A percentile compares a stretch with the other conserved stretches of the same genome.
phyloP scores from a whole-genome alignment of 2,329 filamentous ascomycete species.

The Pseudocercospora fuligena region DNA sequence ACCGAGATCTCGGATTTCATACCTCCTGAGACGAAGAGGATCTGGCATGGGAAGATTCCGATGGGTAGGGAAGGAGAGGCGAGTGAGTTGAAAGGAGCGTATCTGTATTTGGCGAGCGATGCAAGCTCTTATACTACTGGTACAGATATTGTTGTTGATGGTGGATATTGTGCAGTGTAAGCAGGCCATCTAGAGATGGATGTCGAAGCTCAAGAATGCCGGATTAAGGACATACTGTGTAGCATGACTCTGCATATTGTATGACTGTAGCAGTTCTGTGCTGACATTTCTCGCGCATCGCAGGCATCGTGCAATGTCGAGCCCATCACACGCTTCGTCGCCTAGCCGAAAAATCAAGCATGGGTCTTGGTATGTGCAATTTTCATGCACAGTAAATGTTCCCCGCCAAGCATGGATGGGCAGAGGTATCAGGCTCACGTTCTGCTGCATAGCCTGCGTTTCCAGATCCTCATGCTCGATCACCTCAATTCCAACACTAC shows the following conservation, averaged over 20 bases:
- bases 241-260: neutral
- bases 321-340: neutral
- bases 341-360: neutral
- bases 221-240: neutral
- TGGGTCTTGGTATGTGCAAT: neutral
- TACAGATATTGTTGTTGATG: slow-evolving; percentile 40
- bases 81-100: slow-evolving; percentile 40
- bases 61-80: slow-evolving; percentile 47
- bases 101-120: slow-evolving; percentile 41
- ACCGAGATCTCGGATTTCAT: slow-evolving; percentile 58
- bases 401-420: neutral
- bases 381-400: neutral
- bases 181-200: neutral
- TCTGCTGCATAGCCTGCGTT: neutral
- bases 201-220: neutral
- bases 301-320: neutral
- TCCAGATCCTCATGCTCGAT: neutral
- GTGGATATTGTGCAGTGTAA: slow-evolving; percentile 35
- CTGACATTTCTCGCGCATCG: neutral
- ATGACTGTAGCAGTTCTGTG: neutral
- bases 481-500: neutral
- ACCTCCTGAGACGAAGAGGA: slow-evolving; percentile 47
- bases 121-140: slow-evolving; percentile 40
- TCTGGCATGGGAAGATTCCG: slow-evolving; percentile 56
- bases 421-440: neutral